phyloP scores from a whole-genome alignment of 306 rosid genomes.

The Vigna mungo region DNA sequence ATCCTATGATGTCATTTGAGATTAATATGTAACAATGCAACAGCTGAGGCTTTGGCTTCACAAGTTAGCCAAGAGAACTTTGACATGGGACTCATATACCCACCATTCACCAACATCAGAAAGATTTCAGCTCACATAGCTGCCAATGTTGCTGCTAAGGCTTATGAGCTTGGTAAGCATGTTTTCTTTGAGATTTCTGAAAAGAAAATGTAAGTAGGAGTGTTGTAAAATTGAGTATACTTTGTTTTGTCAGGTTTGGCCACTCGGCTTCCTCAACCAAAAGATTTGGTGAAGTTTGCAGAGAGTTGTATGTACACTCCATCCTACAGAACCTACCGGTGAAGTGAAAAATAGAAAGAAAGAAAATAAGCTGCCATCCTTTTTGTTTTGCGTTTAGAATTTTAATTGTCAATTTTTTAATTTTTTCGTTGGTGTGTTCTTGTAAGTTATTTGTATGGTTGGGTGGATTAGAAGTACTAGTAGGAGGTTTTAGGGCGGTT shows the following conservation, averaged over 20 bases:
- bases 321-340: constrained; percentile 79
- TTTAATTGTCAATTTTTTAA: constrained; percentile 34
- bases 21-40: background rate
- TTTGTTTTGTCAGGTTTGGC: constrained; percentile 77
- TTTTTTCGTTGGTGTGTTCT: constrained; percentile 20
- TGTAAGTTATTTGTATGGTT: constrained; percentile 22
- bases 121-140: constrained; percentile 96
- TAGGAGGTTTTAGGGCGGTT: constrained; percentile 41
- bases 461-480: constrained; percentile 23
- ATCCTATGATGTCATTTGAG: background rate
- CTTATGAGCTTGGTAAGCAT: constrained; percentile 84
- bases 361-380: background rate
- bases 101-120: constrained; percentile 92
- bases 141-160: constrained; percentile 93
- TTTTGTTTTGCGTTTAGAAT: constrained; percentile 6
- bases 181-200: background rate
- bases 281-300: constrained; percentile 82
- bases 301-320: constrained; percentile 99
- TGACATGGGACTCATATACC: constrained; percentile 83
- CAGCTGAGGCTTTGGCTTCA: constrained; percentile 94
- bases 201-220: too few species aligned
- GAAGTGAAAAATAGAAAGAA: constrained; percentile 26
- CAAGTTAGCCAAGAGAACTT: constrained; percentile 74
- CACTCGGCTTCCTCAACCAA: constrained; percentile 89
- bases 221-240: background rate